A percentile compares a stretch with the other conserved stretches of the same genome.
phyloP scores from a whole-genome alignment of 2,329 filamentous ascomycete species.

The Colletotrichum tamarilloi region DNA sequence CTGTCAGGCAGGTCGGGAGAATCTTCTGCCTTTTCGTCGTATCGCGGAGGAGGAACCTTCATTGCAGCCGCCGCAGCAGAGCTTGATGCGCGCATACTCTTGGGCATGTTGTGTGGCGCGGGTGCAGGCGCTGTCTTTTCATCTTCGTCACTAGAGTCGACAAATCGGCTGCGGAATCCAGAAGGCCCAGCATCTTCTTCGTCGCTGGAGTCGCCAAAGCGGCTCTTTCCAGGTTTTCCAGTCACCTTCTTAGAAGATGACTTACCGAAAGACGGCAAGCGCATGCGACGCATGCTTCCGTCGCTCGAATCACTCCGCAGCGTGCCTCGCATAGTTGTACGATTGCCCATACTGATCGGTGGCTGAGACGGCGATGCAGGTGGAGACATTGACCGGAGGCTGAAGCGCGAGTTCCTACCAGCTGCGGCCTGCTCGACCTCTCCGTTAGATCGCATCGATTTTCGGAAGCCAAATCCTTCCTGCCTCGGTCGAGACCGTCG shows the following conservation, averaged over 20 bases:
- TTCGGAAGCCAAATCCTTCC: slow-evolving; percentile 72
- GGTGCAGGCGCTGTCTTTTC: slow-evolving; percentile 74
- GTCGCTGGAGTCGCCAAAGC: slow-evolving; percentile 73
- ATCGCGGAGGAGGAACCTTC: slow-evolving; percentile 47
- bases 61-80: slow-evolving; percentile 50
- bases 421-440: slow-evolving; percentile 53
- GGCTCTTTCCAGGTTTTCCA: slow-evolving; percentile 54
- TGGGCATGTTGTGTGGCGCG: slow-evolving; percentile 69
- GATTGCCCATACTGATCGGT: slow-evolving; percentile 52
- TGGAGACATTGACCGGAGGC: slow-evolving; percentile 77
- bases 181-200: slow-evolving; percentile 57
- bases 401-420: slow-evolving; percentile 61
- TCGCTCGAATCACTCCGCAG: slow-evolving; percentile 55
- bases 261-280: slow-evolving; percentile 56
- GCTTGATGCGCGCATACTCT: slow-evolving; percentile 45
- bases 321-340: slow-evolving; percentile 52
- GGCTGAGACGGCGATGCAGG: slow-evolving; percentile 62
- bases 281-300: slow-evolving; percentile 49
- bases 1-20: slow-evolving; percentile 72
- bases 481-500: slow-evolving; percentile 67
- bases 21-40: slow-evolving; percentile 57
- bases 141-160: slow-evolving; percentile 77
- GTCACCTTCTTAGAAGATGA: slow-evolving; percentile 46
- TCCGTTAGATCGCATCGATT: slow-evolving; percentile 73
- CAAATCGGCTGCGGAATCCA: slow-evolving; percentile 70